Base-by-base conservation (phyloP, 371 early-diverging fungal genomes). In the Coemansia sp. region DNA sequence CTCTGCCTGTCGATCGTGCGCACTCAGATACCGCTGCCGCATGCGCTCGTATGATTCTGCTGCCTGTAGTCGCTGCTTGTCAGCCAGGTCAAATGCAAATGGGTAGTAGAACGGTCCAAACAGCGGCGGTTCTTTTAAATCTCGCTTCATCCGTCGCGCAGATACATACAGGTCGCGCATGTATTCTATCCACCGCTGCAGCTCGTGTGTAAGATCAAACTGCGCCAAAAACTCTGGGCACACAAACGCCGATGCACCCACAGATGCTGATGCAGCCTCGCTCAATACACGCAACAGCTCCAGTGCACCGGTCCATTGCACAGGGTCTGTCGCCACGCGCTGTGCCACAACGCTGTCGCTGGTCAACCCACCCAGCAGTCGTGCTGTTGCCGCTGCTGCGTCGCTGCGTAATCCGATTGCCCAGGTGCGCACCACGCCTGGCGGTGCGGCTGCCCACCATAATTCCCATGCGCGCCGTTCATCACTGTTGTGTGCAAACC, bases 1-100 rank as follows among this genome's bases (percentile, higher is more conserved):
- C 52, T 73, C 70, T 0, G 74, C 73, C 58, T 73, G 74, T n/a
- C 78, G 58, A 17, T 59, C 74, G 52, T 64, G 74, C 15, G 78
- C 70, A 7, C 58, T 29, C 56, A 66, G 24, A 28, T 70, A 78
- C 26, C 74, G 66, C 29, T 28, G 53, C 3, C 41, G 54, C 73
- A 78, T 72, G 28, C 75, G 63, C 41, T 41, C 57, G 44, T 69
- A 66, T 19, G 67, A 52, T 56, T 73, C 78, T 11, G 26, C n/a
- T 21, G 49, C 39, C n/a, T 60, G 29, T 46, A 78, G 58, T 49
- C 19, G 12, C 26, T 29, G 24, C 61, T 69, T 70, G 48, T 57
- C 64, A 11, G 12, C 53, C 19, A 58, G 7, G 21, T 39, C 28
- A 17, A 73, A 66, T 26, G 69, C 21, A 21, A 78, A 73, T 61